A percentile compares a stretch with the other conserved stretches of the same genome.
These are phyloP conservation scores for Arthrobotrys musiformis DNA, from an alignment of 2,329 filamentous ascomycete genomes.

Conservation along the genomic window DNA sequence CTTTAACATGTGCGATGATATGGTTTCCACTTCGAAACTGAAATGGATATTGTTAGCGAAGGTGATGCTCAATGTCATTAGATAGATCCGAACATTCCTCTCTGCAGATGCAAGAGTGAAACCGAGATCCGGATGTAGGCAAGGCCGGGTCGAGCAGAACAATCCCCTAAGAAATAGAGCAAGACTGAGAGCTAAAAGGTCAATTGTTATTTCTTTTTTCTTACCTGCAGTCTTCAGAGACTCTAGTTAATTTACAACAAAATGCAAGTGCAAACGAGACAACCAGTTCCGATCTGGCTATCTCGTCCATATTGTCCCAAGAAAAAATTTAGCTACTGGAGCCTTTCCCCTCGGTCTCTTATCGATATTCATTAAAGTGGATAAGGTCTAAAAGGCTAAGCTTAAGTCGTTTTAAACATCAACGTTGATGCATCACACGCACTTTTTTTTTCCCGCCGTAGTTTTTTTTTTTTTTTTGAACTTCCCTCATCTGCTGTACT, in stretches of 20 bases:
- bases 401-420: constrained; percentile 6
- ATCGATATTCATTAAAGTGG: too few species aligned
- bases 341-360: constrained; percentile 3
- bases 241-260: neutral
- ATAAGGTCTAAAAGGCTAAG: neutral
- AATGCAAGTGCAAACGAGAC: neutral
- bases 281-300: constrained; percentile 12
- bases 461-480: neutral
- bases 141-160: neutral
- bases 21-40: neutral
- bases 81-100: neutral
- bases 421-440: constrained; percentile 15
- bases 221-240: too few species aligned
- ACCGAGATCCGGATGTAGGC: neutral
- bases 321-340: constrained; percentile 1
- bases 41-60: constrained; percentile 4
- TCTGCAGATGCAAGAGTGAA: constrained; percentile 2
- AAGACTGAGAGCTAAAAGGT: too few species aligned
- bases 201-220: too few species aligned
- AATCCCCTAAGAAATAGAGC: neutral
- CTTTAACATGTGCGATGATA: too few species aligned
- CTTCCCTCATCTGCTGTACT: constrained; percentile 4
- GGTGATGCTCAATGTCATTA: neutral
- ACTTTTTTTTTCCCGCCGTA: neutral
- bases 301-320: neutral